Conservation (phyloP, 129 eudicot genomes). For the Flaveria robusta region DNA sequence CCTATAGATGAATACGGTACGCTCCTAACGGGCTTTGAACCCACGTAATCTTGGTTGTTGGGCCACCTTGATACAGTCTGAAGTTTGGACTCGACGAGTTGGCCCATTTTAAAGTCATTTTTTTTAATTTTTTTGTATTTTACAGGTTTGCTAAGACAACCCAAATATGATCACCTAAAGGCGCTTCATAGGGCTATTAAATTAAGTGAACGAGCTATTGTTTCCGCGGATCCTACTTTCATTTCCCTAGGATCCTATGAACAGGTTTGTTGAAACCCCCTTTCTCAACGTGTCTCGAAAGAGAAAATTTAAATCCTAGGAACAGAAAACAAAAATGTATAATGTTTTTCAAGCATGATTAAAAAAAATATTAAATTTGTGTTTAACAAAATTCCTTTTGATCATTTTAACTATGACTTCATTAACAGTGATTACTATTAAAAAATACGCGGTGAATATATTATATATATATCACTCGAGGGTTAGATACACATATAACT, state of each 20-base stretch:
- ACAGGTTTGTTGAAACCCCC: constrained; percentile 44
- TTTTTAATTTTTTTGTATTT: background rate
- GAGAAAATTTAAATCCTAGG: too few relatives aligned
- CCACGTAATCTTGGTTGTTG: background rate
- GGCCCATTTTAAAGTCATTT: background rate
- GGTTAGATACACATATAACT: background rate
- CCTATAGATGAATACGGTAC: constrained; percentile 97
- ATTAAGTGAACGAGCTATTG: constrained; percentile 64
- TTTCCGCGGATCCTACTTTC: constrained; percentile 65
- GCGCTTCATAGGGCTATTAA: constrained; percentile 75
- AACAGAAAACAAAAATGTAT: too few relatives aligned
- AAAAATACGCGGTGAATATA: too few relatives aligned
- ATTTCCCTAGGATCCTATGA: constrained; percentile 66
- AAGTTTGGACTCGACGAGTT: background rate
- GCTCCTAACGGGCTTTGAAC: background rate
- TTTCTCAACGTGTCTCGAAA: too few relatives aligned
- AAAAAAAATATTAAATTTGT: too few relatives aligned
- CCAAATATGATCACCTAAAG: constrained; percentile 74
- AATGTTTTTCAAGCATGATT: too few relatives aligned
- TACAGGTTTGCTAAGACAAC: constrained; percentile 76
- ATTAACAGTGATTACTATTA: too few relatives aligned
- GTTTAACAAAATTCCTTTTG: too few relatives aligned
- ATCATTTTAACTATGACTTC: too few relatives aligned
- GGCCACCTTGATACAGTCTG: background rate
- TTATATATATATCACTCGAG: too few relatives aligned